A percentile compares a stretch with the other conserved stretches of the same genome.
Conservation (phyloP, 192 early-diverging fungal species). For the Coemansia sp. region DNA sequence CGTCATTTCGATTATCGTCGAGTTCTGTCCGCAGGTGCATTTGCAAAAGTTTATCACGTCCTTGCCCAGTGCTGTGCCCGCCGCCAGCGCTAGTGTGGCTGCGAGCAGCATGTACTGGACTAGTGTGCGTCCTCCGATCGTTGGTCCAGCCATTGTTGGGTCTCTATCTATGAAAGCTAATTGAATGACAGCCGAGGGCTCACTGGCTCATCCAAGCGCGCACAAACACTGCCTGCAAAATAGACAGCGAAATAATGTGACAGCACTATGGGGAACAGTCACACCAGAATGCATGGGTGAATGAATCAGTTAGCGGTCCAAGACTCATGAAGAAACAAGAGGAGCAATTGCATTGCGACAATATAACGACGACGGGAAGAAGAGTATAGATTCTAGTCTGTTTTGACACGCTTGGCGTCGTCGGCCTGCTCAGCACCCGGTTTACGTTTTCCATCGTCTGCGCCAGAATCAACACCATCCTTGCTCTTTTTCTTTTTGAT, state of each 20-base stretch:
- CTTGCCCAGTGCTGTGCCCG: conserved; percentile 10
- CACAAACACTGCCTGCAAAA: too few relatives aligned
- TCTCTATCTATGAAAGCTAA: background rate
- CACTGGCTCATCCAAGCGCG: too few relatives aligned
- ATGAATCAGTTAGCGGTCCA: too few relatives aligned
- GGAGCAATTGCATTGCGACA: background rate
- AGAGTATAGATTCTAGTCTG: background rate
- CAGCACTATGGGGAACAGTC: too few relatives aligned
- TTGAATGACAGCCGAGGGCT: too few relatives aligned
- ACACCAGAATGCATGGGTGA: too few relatives aligned
- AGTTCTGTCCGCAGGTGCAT: conserved; percentile 53
- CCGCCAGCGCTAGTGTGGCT: background rate
- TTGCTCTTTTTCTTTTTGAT: conserved; percentile 35
- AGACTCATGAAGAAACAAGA: too few relatives aligned
- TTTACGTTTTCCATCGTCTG: conserved; percentile 17
- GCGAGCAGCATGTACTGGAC: background rate
- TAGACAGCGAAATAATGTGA: too few relatives aligned
- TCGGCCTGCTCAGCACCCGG: conserved; percentile 11
- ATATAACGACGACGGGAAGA: background rate
- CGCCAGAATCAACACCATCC: background rate
- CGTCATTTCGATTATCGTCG: conserved; percentile 52
- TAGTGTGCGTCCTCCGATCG: background rate
- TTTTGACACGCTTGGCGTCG: conserved; percentile 30
- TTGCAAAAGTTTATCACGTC: conserved; percentile 52
- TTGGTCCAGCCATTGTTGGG: background rate